Evolutionary conservation across 441 rosid species (phyloP).

Genomic region (Flueggea neowawraea): DNA sequence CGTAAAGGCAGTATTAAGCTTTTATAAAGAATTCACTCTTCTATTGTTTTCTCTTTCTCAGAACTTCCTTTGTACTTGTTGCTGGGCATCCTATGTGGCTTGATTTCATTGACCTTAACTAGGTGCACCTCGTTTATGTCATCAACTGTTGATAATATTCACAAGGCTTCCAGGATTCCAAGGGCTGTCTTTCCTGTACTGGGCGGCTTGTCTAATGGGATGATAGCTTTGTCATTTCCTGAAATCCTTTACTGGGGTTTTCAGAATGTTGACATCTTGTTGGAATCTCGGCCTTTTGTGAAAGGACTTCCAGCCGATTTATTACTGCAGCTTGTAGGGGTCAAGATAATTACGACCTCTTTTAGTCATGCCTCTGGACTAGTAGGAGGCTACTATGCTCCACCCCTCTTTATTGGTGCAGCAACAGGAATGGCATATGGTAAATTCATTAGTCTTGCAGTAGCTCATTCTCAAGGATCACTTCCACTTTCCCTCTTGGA

Average conservation of each 20-base stretch:
- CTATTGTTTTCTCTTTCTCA: slow-evolving; percentile 32
- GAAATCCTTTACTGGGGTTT: slow-evolving; percentile 98
- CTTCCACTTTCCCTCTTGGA: slow-evolving; percentile 67
- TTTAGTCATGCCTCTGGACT: slow-evolving; percentile 89
- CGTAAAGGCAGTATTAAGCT: not conserved
- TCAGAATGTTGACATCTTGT: slow-evolving; percentile 81
- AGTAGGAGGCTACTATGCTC: slow-evolving; percentile 95
- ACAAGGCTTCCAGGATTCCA: slow-evolving; percentile 62
- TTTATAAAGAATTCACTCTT: not conserved
- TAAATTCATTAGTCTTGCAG: slow-evolving; percentile 62
- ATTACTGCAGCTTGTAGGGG: slow-evolving; percentile 78
- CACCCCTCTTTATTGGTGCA: slow-evolving; percentile 96
- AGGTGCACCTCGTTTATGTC: slow-evolving; percentile 74
- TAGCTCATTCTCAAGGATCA: slow-evolving; percentile 49
- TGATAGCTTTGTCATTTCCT: slow-evolving; percentile 78
- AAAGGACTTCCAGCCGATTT: slow-evolving; percentile 76
- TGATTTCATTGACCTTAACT: slow-evolving; percentile 71
- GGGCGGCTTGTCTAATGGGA: slow-evolving; percentile 70
- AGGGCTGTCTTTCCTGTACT: slow-evolving; percentile 65
- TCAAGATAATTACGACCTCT: slow-evolving; percentile 90
- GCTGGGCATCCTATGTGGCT: slow-evolving; percentile 76
- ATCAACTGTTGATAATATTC: slow-evolving; percentile 47
- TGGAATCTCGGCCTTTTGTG: slow-evolving; percentile 86
- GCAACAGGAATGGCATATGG: slow-evolving; percentile 98
- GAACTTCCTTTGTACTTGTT: slow-evolving; percentile 91